A percentile compares a stretch with the other conserved stretches of the same genome.
phyloP scores from a whole-genome alignment of 2,329 filamentous ascomycete genomes.

The Fusarium sp. region DNA sequence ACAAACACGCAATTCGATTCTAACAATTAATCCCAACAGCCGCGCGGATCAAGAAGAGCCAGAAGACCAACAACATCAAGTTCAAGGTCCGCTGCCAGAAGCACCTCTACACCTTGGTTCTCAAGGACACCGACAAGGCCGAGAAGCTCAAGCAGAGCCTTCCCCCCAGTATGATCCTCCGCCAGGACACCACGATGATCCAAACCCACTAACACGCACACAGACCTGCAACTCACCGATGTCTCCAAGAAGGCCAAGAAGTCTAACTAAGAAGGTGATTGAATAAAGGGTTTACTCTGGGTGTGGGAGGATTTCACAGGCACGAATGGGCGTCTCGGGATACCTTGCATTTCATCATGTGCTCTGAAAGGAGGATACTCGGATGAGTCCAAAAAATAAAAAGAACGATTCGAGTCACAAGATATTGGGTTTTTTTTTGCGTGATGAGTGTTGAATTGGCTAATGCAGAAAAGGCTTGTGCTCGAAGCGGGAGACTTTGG shows the following conservation, averaged over 20 bases:
- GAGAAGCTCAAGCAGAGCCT: conserved; percentile 99
- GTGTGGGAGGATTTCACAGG: conserved; percentile 47
- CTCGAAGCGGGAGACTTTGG: conserved; percentile 32
- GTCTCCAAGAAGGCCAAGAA: conserved; percentile 62
- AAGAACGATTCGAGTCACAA: conserved; percentile 48
- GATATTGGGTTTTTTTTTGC: background rate
- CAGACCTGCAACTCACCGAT: conserved; percentile 62
- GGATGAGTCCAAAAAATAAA: conserved; percentile 48
- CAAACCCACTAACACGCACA: conserved; percentile 9
- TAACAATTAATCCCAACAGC: conserved; percentile 58
- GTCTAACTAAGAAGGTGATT: conserved; percentile 37
- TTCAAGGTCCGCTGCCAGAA: conserved; percentile 99
- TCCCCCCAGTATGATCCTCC: conserved; percentile 81
- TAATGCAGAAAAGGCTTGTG: conserved; percentile 40
- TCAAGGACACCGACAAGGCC: conserved; percentile 99
- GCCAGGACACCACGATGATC: background rate
- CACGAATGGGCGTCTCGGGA: conserved; percentile 64
- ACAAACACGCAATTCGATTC: conserved; percentile 26
- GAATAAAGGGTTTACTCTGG: conserved; percentile 40
- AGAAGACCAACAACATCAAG: conserved; percentile 91
- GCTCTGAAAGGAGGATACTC: conserved; percentile 50
- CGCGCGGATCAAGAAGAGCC: conserved; percentile 96
- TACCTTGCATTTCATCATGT: conserved; percentile 61
- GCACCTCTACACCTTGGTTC: conserved; percentile 96
- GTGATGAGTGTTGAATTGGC: conserved; percentile 22